Percentiles rank a stretch among this genome's conserved stretches.
These are phyloP conservation scores for Aspergillus olivimuriae DNA, from an alignment of 495 filamentous ascomycete genomes.

Conservation along the genomic window DNA sequence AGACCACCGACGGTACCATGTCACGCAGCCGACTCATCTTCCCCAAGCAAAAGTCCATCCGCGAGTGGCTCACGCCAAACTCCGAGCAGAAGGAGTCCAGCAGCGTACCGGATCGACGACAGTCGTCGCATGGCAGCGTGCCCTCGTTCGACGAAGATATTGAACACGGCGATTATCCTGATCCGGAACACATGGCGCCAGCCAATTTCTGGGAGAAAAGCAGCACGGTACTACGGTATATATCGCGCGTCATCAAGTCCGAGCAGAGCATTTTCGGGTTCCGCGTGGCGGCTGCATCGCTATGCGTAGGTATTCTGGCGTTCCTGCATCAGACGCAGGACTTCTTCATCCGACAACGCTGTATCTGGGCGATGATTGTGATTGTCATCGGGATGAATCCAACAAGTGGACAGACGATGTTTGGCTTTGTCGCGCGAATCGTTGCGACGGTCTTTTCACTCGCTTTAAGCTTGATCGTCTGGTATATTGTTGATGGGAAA, in stretches of 20 bases:
- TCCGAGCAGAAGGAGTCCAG: constrained; percentile 6
- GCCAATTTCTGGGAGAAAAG: constrained; percentile 53
- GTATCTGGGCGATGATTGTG: constrained; percentile 75
- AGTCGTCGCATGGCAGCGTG: constrained; percentile 13
- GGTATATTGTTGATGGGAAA: constrained; percentile 66
- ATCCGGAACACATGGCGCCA: constrained; percentile 70
- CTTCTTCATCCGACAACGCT: constrained; percentile 63
- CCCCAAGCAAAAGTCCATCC: constrained; percentile 49
- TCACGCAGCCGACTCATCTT: constrained; percentile 51
- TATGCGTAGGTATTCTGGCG: constrained; percentile 62
- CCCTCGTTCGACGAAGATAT: constrained; percentile 8
- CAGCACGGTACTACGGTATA: constrained; percentile 23
- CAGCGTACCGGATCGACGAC: constrained; percentile 7
- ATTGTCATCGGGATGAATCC: constrained; percentile 57
- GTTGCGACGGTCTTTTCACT: constrained; percentile 56
- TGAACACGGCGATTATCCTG: constrained; percentile 20
- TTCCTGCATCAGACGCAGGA: constrained; percentile 58
- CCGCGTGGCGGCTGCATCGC: constrained; percentile 61
- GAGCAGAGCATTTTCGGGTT: constrained; percentile 53
- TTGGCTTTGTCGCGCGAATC: constrained; percentile 62
- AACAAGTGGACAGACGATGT: constrained; percentile 58
- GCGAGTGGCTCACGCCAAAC: constrained; percentile 27
- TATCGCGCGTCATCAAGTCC: constrained; percentile 24
- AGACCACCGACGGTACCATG: constrained; percentile 51
- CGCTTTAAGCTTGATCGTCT: constrained; percentile 55